These are phyloP conservation scores for Blastocystis sp. DNA, from an alignment of 352 stramenopile species.

Conservation along the genomic window DNA sequence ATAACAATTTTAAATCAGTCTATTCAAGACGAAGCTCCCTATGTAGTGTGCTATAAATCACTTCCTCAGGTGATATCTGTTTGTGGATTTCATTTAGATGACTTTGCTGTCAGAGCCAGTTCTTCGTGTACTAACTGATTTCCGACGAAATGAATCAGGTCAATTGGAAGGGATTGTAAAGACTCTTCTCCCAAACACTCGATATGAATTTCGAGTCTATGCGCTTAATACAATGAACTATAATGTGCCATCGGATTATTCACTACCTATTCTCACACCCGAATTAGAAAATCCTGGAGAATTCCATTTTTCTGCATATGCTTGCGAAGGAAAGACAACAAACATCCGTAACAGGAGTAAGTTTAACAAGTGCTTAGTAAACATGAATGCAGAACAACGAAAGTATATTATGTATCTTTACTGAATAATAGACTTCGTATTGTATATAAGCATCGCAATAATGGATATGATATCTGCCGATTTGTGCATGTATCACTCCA, in stretches of 20 bases:
- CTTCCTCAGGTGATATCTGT: background rate
- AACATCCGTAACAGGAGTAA: background rate
- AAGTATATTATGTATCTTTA: background rate
- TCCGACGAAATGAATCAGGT: background rate
- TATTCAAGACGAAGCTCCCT: background rate
- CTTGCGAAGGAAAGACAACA: background rate
- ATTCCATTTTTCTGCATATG: background rate
- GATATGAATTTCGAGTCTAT: constrained; percentile 30
- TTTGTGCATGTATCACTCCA: background rate
- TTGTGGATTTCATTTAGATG: background rate
- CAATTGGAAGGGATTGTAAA: background rate
- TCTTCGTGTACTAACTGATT: background rate
- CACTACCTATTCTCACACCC: background rate
- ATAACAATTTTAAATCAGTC: background rate
- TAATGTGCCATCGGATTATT: constrained; percentile 16
- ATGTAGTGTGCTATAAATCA: constrained; percentile 17
- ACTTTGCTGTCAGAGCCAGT: background rate
- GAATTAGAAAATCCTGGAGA: background rate
- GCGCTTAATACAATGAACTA: constrained; percentile 13
- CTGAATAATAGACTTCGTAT: background rate
- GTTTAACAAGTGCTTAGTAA: background rate
- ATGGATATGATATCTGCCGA: background rate
- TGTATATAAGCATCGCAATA: background rate
- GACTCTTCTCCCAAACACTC: constrained; percentile 14
- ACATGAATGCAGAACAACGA: background rate